These are phyloP conservation scores for Wickerhamomyces bisporus DNA, from an alignment of 805 yeast species.

Conservation along the genomic window DNA sequence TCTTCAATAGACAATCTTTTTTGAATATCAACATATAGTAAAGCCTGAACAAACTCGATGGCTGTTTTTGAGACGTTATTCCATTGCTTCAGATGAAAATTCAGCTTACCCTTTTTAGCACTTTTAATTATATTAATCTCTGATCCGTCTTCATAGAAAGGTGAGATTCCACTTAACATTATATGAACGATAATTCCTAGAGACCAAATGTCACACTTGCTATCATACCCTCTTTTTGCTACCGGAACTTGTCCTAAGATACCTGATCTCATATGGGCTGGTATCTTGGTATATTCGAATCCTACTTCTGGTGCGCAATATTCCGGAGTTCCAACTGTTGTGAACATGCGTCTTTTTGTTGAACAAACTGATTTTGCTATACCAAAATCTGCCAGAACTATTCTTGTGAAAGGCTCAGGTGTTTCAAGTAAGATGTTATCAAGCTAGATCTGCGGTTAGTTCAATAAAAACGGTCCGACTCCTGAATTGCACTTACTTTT, in stretches of 20 bases:
- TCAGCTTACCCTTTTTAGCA: slow-evolving; percentile 36
- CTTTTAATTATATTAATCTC: slow-evolving; percentile 35
- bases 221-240: slow-evolving; percentile 38
- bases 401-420: slow-evolving; percentile 46
- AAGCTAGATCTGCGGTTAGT: slow-evolving; percentile 21
- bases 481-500: slow-evolving; percentile 31
- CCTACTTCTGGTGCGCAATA: slow-evolving; percentile 72
- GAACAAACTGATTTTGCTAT: slow-evolving; percentile 34
- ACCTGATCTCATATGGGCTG: slow-evolving; percentile 22
- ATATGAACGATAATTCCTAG: slow-evolving; percentile 57
- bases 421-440: slow-evolving; percentile 57
- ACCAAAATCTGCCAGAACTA: slow-evolving; percentile 69
- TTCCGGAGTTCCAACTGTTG: slow-evolving; percentile 61
- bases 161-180: slow-evolving; percentile 58
- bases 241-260: slow-evolving; percentile 14
- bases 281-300: slow-evolving; percentile 29
- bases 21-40: slow-evolving; percentile 34
- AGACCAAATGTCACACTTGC: slow-evolving; percentile 67
- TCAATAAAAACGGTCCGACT: no score
- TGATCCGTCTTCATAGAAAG: slow-evolving; percentile 48
- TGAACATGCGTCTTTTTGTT: slow-evolving; percentile 36
- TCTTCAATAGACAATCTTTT: slow-evolving; percentile 33
- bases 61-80: slow-evolving; percentile 33
- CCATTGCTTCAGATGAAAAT: slow-evolving; percentile 40
- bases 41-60: slow-evolving; percentile 37